Evolutionary conservation across 805 yeast species (phyloP).

Genomic region (Suhomyces vadensis): DNA sequence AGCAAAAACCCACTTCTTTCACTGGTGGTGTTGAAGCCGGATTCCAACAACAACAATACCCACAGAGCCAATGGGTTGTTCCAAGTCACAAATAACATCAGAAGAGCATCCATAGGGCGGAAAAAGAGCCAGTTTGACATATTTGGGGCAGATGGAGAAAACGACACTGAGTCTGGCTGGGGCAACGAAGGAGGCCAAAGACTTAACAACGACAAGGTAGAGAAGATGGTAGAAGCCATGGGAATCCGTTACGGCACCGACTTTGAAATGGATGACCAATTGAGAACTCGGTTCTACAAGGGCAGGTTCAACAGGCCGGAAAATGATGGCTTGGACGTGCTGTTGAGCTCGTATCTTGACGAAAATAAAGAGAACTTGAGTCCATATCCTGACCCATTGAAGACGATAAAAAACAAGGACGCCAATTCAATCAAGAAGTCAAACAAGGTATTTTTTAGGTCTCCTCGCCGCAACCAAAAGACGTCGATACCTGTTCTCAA

Average conservation of each 20-base stretch:
- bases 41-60: neutral
- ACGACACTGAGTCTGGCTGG: conserved; percentile 13
- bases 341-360: conserved; percentile 25
- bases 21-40: conserved; percentile 3
- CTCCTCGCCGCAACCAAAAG: conserved; percentile 17
- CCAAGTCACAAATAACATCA: conserved; percentile 21
- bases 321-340: conserved; percentile 34
- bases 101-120: neutral
- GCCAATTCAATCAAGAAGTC: conserved; percentile 22
- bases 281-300: conserved; percentile 35
- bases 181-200: conserved; percentile 17
- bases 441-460: conserved; percentile 19
- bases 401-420: conserved; percentile 15
- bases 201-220: conserved; percentile 38
- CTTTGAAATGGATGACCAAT: conserved; percentile 35
- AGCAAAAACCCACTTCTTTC: conserved; percentile 3
- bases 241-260: conserved; percentile 15
- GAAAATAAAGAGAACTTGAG: conserved; percentile 35
- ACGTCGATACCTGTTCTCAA: conserved; percentile 28
- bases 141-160: conserved; percentile 13
- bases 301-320: conserved; percentile 31
- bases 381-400: conserved; percentile 28
- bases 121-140: conserved; percentile 7
- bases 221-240: conserved; percentile 36
- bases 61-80: conserved; percentile 30